Evolutionary conservation across 208 protist species (phyloP).

Genomic region (Trypanosomatidae sp.): DNA sequence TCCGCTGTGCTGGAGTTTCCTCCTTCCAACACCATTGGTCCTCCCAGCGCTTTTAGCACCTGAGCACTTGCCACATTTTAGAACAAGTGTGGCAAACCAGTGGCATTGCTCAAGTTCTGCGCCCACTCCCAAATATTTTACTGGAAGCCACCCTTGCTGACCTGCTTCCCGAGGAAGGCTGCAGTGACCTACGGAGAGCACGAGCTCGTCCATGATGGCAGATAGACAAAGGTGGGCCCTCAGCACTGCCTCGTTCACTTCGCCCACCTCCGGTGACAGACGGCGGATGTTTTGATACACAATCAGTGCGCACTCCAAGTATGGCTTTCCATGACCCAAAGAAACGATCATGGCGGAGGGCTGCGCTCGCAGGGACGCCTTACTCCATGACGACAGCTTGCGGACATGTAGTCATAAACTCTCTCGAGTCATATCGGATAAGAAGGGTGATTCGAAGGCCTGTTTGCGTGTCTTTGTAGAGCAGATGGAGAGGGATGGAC

Average conservation of each 20-base stretch:
- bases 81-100: slow-evolving; percentile 63
- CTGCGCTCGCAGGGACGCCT: slow-evolving; percentile 2
- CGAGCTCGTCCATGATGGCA: slow-evolving; percentile 66
- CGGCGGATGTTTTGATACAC: slow-evolving; percentile 58
- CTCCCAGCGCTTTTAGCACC: too few relatives aligned
- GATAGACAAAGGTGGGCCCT: slow-evolving; percentile 50
- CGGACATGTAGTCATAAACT: slow-evolving; percentile 5
- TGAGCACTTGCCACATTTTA: slow-evolving; percentile 56
- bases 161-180: slow-evolving; percentile 65
- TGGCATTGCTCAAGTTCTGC: slow-evolving; percentile 64
- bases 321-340: slow-evolving; percentile 9
- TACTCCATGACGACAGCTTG: slow-evolving; percentile 8
- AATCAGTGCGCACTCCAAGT: slow-evolving; percentile 39
- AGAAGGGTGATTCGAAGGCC: not conserved
- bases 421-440: slow-evolving; percentile 34
- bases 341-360: slow-evolving; percentile 12
- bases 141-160: slow-evolving; percentile 27
- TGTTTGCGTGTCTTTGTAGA: too few relatives aligned
- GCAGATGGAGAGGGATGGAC: too few relatives aligned
- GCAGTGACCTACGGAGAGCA: slow-evolving; percentile 43
- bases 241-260: slow-evolving; percentile 37
- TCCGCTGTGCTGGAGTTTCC: not conserved
- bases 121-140: slow-evolving; percentile 42
- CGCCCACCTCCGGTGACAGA: slow-evolving; percentile 17
- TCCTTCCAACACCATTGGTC: too few relatives aligned